Evolutionary conservation across 768 basidiomycete genomes (phyloP).

Genomic region (Podaxis mareebaensis): DNA sequence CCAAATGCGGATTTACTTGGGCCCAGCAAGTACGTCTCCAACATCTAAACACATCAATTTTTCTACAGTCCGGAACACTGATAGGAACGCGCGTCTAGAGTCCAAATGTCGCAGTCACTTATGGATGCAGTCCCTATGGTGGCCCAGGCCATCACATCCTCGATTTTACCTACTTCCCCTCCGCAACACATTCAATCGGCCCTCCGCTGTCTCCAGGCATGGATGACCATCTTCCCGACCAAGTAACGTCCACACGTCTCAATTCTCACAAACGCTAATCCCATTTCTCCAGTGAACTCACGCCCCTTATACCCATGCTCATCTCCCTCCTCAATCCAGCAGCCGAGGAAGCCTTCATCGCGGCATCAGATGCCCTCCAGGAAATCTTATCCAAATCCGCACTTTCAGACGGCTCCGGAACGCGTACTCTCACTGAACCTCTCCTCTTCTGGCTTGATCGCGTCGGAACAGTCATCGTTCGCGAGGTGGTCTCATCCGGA

Average conservation of each 20-base stretch:
- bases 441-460: constrained; percentile 76
- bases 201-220: constrained; percentile 79
- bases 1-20: constrained; percentile 73
- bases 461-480: constrained; percentile 49
- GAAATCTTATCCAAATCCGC: constrained; percentile 78
- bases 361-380: constrained; percentile 70
- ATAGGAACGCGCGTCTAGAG: constrained; percentile 35
- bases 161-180: constrained; percentile 43
- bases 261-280: neutral
- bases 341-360: constrained; percentile 52
- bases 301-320: constrained; percentile 62
- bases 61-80: constrained; percentile 1
- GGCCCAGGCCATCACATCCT: constrained; percentile 60
- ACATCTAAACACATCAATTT: neutral
- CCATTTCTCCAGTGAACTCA: constrained; percentile 55
- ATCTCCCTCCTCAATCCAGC: constrained; percentile 63
- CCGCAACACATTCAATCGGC: constrained; percentile 64
- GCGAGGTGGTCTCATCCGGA: constrained; percentile 35
- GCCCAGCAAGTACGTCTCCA: constrained; percentile 61
- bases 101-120: constrained; percentile 65
- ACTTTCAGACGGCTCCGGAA: constrained; percentile 68
- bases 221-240: constrained; percentile 71
- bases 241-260: constrained; percentile 44
- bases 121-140: constrained; percentile 71
- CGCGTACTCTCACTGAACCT: constrained; percentile 78